Percentiles rank a stretch among this genome's conserved stretches.
Evolutionary conservation across 2,329 filamentous ascomycete species (phyloP).

Genomic region (Byssothecium circinans): DNA sequence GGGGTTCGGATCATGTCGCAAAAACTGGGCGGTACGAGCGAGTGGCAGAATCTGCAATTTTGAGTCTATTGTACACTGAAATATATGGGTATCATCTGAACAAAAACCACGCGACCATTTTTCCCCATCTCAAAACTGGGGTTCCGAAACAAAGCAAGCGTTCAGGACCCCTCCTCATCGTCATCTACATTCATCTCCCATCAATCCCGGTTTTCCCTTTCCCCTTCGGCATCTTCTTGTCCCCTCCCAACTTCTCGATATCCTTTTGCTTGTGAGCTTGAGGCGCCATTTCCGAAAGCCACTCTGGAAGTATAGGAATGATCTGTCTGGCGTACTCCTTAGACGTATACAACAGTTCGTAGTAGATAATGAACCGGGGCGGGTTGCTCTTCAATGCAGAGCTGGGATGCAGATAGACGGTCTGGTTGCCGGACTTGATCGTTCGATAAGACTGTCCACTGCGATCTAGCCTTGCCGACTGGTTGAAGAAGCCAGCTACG

Average conservation of each 20-base stretch:
- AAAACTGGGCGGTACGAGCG: background rate
- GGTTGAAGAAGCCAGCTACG: conserved; percentile 90
- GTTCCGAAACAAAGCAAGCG: background rate
- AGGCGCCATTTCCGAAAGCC: conserved; percentile 86
- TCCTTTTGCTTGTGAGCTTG: conserved; percentile 95
- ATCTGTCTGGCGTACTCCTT: conserved; percentile 93
- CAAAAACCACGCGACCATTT: background rate
- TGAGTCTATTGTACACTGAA: background rate
- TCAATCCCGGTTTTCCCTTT: conserved; percentile 41
- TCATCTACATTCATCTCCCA: background rate
- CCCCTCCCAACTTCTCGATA: conserved; percentile 74
- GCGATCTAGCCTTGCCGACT: conserved; percentile 80
- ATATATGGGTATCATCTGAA: background rate
- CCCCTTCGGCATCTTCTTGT: conserved; percentile 72
- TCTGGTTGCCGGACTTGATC: conserved; percentile 86
- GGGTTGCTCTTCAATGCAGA: too few relatives aligned
- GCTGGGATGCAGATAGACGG: conserved; percentile 91
- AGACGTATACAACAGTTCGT: too few relatives aligned
- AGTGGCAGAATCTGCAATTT: background rate
- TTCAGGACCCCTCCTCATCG: background rate
- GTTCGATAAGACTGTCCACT: conserved; percentile 88
- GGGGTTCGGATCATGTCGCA: too few relatives aligned
- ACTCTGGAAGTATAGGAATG: conserved; percentile 80
- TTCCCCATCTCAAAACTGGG: background rate
- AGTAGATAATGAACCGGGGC: too few relatives aligned